phyloP scores from a whole-genome alignment of 2,329 filamentous ascomycete species.

The Pseudonectria foliicola region DNA sequence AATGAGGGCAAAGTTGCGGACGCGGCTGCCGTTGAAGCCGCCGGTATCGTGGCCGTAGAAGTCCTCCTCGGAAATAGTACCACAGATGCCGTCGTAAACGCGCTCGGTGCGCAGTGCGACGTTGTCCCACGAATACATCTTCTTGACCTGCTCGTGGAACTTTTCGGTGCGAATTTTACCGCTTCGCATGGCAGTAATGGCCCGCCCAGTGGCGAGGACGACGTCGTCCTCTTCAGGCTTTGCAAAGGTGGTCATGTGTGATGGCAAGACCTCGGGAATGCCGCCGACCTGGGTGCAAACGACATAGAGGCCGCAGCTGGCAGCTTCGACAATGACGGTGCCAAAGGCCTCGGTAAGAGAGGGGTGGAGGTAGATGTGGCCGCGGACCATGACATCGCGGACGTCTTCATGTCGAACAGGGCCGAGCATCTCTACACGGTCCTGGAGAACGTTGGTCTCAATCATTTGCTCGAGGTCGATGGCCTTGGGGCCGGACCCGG shows the following conservation, averaged over 20 bases:
- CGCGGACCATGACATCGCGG: slow-evolving; percentile 92
- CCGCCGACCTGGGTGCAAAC: slow-evolving; percentile 95
- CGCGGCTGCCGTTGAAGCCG: slow-evolving; percentile 61
- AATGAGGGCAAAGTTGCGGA: slow-evolving; percentile 85
- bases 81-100: slow-evolving; percentile 89
- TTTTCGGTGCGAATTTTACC: slow-evolving; percentile 85
- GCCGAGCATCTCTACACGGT: slow-evolving; percentile 86
- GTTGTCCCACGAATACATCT: slow-evolving; percentile 98
- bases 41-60: slow-evolving; percentile 78
- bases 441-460: slow-evolving; percentile 87
- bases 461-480: slow-evolving; percentile 99
- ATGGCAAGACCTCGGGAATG: slow-evolving; percentile 90
- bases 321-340: slow-evolving; percentile 95
- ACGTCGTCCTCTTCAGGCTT: slow-evolving; percentile 95
- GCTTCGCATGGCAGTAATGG: slow-evolving; percentile 77
- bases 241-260: slow-evolving; percentile 96
- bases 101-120: slow-evolving; percentile 89
- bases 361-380: slow-evolving; percentile 93
- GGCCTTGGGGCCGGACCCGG: slow-evolving; percentile 89
- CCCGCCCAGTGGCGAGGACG: slow-evolving; percentile 79
- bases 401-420: slow-evolving; percentile 94
- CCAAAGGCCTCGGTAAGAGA: slow-evolving; percentile 95
- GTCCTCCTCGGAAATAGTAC: slow-evolving; percentile 75
- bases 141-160: slow-evolving; percentile 94
- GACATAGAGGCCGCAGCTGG: slow-evolving; percentile 90